These are phyloP conservation scores for Wickerhamiella galacta DNA, from an alignment of 805 yeast species.

Conservation along the genomic window DNA sequence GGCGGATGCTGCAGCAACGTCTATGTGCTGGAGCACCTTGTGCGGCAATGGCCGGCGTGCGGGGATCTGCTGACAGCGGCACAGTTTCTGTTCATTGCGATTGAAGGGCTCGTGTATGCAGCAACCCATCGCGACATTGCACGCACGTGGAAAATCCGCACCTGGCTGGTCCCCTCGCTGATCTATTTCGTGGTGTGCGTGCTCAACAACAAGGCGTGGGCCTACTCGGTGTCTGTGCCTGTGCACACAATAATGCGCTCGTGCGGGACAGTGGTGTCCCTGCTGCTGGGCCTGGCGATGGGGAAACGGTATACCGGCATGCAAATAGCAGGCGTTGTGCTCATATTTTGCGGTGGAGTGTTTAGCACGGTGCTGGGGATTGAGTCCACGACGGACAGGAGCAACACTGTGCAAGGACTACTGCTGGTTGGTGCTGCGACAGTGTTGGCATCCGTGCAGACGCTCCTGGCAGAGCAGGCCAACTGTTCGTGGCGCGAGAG, in stretches of 20 bases:
- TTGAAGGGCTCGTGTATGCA: constrained; percentile 27
- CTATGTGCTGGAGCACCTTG: constrained; percentile 39
- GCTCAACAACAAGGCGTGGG: constrained; percentile 42
- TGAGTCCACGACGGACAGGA: neutral
- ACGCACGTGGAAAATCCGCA: neutral
- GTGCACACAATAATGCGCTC: constrained; percentile 52
- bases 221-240: constrained; percentile 43
- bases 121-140: constrained; percentile 3
- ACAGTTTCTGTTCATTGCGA: constrained; percentile 37
- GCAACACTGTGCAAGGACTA: constrained; percentile 23
- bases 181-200: constrained; percentile 36
- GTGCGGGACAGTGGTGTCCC: constrained; percentile 43
- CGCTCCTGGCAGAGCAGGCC: constrained; percentile 38
- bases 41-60: constrained; percentile 23
- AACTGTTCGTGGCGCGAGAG: constrained; percentile 42
- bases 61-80: constrained; percentile 41
- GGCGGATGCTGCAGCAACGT: constrained; percentile 68
- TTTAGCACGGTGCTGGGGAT: constrained; percentile 22
- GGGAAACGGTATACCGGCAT: constrained; percentile 30
- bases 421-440: constrained; percentile 31
- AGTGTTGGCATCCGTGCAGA: constrained; percentile 37
- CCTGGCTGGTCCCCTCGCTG: constrained; percentile 30
- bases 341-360: constrained; percentile 41
- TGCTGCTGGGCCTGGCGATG: constrained; percentile 35
- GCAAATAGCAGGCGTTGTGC: constrained; percentile 35